Evolutionary conservation across 106 monocot species (phyloP).

Genomic region (Iris macrosiphon): DNA sequence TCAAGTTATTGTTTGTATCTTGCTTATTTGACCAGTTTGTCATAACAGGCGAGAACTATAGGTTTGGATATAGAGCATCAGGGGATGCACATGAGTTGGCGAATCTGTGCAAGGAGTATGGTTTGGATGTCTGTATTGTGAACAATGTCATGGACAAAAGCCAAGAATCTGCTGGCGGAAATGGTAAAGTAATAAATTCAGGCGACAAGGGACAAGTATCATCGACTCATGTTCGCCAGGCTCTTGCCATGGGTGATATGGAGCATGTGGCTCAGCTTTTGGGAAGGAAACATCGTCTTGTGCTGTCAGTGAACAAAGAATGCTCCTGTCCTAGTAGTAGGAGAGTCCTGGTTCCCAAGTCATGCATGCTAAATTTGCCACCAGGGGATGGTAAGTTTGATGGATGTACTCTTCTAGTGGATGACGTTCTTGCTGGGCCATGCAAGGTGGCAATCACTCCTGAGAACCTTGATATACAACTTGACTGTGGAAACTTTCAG

Average conservation of each 20-base stretch:
- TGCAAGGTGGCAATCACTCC: slow-evolving; percentile 42
- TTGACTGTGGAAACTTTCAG: slow-evolving; percentile 12
- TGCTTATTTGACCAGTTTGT: background rate
- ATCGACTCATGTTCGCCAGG: slow-evolving; percentile 81
- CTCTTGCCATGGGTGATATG: slow-evolving; percentile 73
- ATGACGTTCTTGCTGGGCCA: slow-evolving; percentile 19
- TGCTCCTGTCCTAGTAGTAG: background rate
- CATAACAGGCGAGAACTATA: slow-evolving; percentile 81
- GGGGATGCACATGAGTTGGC: slow-evolving; percentile 76
- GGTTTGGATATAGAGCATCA: slow-evolving; percentile 95
- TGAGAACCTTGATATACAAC: slow-evolving; percentile 34
- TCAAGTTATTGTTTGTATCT: background rate
- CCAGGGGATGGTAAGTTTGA: slow-evolving; percentile 61
- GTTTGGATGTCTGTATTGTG: slow-evolving; percentile 61
- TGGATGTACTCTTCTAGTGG: slow-evolving; percentile 50
- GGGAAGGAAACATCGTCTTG: slow-evolving; percentile 81
- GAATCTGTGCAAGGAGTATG: slow-evolving; percentile 76
- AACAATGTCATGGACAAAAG: slow-evolving; percentile 70
- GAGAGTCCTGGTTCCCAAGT: slow-evolving; percentile 27
- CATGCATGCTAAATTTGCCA: slow-evolving; percentile 67
- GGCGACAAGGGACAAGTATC: slow-evolving; percentile 63
- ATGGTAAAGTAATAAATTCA: slow-evolving; percentile 23
- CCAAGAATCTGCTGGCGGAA: slow-evolving; percentile 5
- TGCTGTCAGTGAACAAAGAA: slow-evolving; percentile 31
- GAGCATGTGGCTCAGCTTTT: slow-evolving; percentile 55